Percentiles rank a stretch among this genome's conserved stretches.
Evolutionary conservation across 768 basidiomycete species (phyloP).

Genomic region (Boletus huronensis): DNA sequence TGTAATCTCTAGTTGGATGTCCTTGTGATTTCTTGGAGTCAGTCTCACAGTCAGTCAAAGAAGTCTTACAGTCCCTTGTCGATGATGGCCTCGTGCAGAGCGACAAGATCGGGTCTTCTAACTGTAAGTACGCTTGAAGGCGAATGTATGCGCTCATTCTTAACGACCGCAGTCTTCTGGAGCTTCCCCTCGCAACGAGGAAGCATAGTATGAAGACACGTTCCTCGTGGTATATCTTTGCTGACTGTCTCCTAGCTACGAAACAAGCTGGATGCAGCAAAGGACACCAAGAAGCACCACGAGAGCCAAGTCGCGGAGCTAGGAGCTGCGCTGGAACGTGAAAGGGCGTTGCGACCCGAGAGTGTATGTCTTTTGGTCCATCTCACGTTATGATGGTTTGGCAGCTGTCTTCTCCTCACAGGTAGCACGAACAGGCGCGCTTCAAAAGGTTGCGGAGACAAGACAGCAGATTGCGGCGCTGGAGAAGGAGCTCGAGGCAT

Average conservation of each 20-base stretch:
- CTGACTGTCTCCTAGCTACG: constrained; percentile 45
- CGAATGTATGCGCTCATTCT: constrained; percentile 23
- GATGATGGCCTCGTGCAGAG: constrained; percentile 82
- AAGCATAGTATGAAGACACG: constrained; percentile 50
- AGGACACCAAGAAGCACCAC: constrained; percentile 42
- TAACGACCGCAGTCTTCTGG: constrained; percentile 72
- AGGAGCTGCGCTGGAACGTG: constrained; percentile 43
- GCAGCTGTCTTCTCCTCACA: constrained; percentile 28
- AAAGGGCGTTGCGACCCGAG: constrained; percentile 52
- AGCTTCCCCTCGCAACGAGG: constrained; percentile 91
- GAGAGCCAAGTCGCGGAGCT: constrained; percentile 51
- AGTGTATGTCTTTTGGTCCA: constrained; percentile 40
- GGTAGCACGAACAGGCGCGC: constrained; percentile 52
- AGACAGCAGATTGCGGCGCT: constrained; percentile 50
- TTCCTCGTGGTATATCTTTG: neutral
- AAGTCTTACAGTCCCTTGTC: constrained; percentile 82
- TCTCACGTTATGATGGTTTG: neutral
- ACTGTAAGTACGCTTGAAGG: constrained; percentile 54
- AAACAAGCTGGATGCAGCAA: constrained; percentile 48
- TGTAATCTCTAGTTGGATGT: neutral
- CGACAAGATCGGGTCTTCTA: constrained; percentile 94
- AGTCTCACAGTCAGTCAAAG: constrained; percentile 92
- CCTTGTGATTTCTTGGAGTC: neutral
- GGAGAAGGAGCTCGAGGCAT: constrained; percentile 67
- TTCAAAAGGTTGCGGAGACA: constrained; percentile 47